These are phyloP conservation scores for Alternaria metachromatica DNA, from an alignment of 2,329 filamentous ascomycete species.

Conservation along the genomic window DNA sequence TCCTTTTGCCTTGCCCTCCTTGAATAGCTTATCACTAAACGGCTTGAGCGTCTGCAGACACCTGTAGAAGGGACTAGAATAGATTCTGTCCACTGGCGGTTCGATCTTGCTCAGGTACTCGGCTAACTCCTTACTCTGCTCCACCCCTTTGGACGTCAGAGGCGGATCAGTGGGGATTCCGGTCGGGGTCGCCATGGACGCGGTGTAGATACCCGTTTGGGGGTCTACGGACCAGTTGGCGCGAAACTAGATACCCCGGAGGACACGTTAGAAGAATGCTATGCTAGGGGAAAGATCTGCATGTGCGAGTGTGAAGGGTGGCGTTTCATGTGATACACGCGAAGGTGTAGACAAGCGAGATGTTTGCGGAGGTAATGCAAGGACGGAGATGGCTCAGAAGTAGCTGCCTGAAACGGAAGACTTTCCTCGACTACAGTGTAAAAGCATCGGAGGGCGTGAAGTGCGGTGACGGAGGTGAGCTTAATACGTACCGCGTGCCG, in stretches of 20 bases:
- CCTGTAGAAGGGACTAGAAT: conserved; percentile 59
- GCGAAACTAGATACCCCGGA: conserved; percentile 68
- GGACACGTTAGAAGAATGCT: conserved; percentile 26
- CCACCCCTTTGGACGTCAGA: conserved; percentile 83
- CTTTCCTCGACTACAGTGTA: conserved; percentile 12
- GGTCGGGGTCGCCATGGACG: conserved; percentile 75
- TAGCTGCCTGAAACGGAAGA: conserved; percentile 15
- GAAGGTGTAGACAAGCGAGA: conserved; percentile 3
- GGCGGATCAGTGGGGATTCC: conserved; percentile 87
- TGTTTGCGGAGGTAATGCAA: conserved; percentile 13
- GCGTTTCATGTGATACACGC: conserved; percentile 12
- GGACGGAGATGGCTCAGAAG: conserved; percentile 5
- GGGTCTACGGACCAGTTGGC: conserved; percentile 88
- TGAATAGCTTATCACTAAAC: conserved; percentile 44
- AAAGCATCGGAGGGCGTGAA: conserved; percentile 12
- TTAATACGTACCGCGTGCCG: conserved; percentile 58
- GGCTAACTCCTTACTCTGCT: conserved; percentile 80
- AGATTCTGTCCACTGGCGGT: conserved; percentile 76
- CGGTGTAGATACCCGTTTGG: conserved; percentile 77
- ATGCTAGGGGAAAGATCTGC: conserved; percentile 13
- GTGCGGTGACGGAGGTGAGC: conserved; percentile 11
- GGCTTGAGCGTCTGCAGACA: conserved; percentile 51
- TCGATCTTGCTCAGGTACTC: conserved; percentile 66
- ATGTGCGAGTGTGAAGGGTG: neutral
- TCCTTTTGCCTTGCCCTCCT: conserved; percentile 39